Base-by-base conservation (phyloP, 495 filamentous ascomycete species). In the Cercophora sp. region DNA sequence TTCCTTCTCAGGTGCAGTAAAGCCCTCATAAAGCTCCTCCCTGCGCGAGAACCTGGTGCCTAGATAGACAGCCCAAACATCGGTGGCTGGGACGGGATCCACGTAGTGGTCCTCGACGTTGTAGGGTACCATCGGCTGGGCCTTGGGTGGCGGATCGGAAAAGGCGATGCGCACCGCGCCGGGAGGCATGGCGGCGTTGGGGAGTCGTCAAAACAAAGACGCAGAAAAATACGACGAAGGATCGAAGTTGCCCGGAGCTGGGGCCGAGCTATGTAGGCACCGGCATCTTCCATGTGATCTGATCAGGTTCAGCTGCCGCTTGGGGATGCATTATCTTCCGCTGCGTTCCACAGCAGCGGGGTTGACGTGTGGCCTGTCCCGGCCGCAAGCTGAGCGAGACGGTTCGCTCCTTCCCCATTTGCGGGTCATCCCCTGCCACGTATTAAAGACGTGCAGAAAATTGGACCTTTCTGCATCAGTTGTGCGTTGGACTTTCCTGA, bases 31-130 rank as follows among this genome's bases (percentile, higher is more conserved):
- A 15, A 62, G 48, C 8, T 54, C 47, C 40, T 47, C 49, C 13
- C 62, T 35, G 16, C 32, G 55, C 25, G 62, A 55, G 34, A 57
- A 62, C 8, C 59, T 34, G 2, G 62, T 51, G 4, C 55, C 47
- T 13, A 65, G 51, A 18, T 57, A 65, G 25, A 41, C 48, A 10
- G 62, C 59, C 62, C 62, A 65, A 22, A 51, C 56, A 19, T 65
- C 59, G 15, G 49, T 59, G 42, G 55, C 46, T 3, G 52, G 48
- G 9, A 56, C 39, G n/a, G 61, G 58, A 32, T 63, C 61, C 19
- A 45, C 55, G 18, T 60, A 63, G 34, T 60, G 57, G 37, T 61
- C 58, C 31, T 62, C 51, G 43, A 53, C 50, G 15, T 41, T 20
- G 32, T 58, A 55, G 5, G 48, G 39, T 23, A 49, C 48, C 55